phyloP scores from a whole-genome alignment of 2,329 filamentous ascomycete genomes.

The Albophoma yamanashiensis region DNA sequence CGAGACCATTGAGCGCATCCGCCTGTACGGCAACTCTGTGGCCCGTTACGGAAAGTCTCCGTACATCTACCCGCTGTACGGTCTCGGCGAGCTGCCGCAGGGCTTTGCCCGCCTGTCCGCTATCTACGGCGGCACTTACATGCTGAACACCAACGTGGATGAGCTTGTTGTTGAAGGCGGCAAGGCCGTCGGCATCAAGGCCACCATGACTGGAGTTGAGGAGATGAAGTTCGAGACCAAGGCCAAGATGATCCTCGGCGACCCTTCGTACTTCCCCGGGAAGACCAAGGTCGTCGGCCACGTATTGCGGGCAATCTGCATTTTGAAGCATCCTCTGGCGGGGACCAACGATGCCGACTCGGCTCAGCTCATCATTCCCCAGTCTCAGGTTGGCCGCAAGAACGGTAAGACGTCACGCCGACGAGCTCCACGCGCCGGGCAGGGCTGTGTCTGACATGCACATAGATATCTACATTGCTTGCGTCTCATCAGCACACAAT shows the following conservation, averaged over 20 bases:
- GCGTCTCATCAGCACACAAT: slow-evolving; percentile 91
- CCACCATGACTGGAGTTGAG: slow-evolving; percentile 84
- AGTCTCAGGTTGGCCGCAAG: slow-evolving; percentile 93
- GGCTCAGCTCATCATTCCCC: slow-evolving; percentile 90
- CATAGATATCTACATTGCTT: slow-evolving; percentile 88
- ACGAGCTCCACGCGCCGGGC: neutral
- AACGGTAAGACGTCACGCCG: slow-evolving; percentile 53
- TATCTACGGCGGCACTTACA: slow-evolving; percentile 98
- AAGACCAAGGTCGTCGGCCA: slow-evolving; percentile 85
- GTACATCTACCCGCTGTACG: slow-evolving; percentile 98
- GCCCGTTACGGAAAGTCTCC: slow-evolving; percentile 96
- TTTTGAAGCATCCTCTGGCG: slow-evolving; percentile 87
- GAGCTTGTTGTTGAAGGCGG: slow-evolving; percentile 76
- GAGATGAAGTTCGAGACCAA: slow-evolving; percentile 96
- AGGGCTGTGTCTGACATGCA: slow-evolving; percentile 4
- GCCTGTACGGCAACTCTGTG: slow-evolving; percentile 95
- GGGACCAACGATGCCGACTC: slow-evolving; percentile 86
- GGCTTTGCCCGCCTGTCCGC: slow-evolving; percentile 94
- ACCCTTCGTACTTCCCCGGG: slow-evolving; percentile 90
- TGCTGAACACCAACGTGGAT: slow-evolving; percentile 92
- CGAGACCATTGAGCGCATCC: slow-evolving; percentile 84
- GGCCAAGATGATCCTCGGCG: slow-evolving; percentile 89
- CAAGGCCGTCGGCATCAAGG: slow-evolving; percentile 93
- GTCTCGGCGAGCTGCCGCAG: slow-evolving; percentile 91
- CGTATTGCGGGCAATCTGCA: slow-evolving; percentile 92